phyloP scores from a whole-genome alignment of 2,329 filamentous ascomycete species.

The Ophiostoma fasciatum region DNA sequence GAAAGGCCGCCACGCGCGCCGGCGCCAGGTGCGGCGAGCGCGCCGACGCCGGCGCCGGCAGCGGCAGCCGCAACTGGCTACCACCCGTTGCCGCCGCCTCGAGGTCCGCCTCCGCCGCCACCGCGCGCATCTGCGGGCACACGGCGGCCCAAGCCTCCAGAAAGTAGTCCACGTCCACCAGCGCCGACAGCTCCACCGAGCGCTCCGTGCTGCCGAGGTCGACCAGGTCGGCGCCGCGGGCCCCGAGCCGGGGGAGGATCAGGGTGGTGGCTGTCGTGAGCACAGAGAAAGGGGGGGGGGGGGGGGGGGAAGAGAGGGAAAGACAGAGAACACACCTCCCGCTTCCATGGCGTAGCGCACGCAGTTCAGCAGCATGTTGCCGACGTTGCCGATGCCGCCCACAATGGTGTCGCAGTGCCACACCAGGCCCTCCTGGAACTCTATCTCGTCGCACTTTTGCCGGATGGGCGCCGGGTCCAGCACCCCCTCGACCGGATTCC shows the following conservation, averaged over 20 bases:
- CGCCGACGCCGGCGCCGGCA: slow-evolving; percentile 3
- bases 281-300: no score
- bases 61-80: no score
- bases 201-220: slow-evolving; percentile 6
- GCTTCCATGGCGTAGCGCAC: slow-evolving; percentile 20
- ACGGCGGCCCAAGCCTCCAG: slow-evolving; percentile 5
- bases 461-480: slow-evolving; percentile 9
- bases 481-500: slow-evolving; percentile 9
- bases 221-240: slow-evolving; percentile 12
- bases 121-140: slow-evolving; percentile 10
- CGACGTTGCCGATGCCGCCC: slow-evolving; percentile 22
- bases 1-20: slow-evolving; percentile 4
- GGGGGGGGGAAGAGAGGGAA: neutral
- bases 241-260: slow-evolving; percentile 11
- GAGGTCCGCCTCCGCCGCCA: slow-evolving; percentile 5
- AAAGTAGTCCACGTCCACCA: slow-evolving; percentile 9
- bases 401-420: slow-evolving; percentile 20
- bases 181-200: slow-evolving; percentile 6
- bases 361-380: slow-evolving; percentile 21
- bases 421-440: slow-evolving; percentile 20
- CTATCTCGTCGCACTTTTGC: slow-evolving; percentile 15
- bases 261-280: slow-evolving; percentile 7
- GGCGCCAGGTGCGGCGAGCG: slow-evolving; percentile 4
- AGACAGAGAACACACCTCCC: neutral
- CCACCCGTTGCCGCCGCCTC: no score